Evolutionary conservation across 2,329 filamentous ascomycete genomes (phyloP).

Genomic region (Ophiostoma sp.): DNA sequence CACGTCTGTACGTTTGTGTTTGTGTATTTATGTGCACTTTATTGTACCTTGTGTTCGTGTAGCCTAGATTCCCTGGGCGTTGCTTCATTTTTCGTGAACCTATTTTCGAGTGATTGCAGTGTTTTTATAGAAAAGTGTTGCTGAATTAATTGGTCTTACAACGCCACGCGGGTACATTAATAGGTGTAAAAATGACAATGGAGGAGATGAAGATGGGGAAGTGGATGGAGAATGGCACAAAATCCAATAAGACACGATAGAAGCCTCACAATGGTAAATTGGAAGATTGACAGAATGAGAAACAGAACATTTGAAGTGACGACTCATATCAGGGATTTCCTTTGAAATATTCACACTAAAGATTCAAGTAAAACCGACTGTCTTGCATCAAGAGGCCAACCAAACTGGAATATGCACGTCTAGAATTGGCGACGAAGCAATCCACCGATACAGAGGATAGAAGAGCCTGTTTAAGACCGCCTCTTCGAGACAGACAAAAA

Average conservation of each 20-base stretch:
- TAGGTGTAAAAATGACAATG: neutral
- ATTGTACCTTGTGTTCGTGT: constrained; percentile 5
- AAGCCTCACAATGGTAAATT: neutral
- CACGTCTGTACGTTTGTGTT: neutral
- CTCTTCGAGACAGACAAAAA: neutral
- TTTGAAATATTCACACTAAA: neutral
- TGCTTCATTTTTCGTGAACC: neutral
- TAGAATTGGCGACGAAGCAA: neutral
- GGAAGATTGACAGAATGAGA: neutral
- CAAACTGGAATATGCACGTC: neutral
- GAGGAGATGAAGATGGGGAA: neutral
- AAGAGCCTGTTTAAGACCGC: neutral
- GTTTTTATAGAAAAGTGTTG: neutral
- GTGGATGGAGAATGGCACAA: neutral
- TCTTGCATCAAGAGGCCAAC: neutral
- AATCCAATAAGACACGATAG: neutral
- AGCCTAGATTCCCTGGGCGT: neutral
- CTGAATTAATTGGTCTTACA: neutral
- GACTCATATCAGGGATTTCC: neutral
- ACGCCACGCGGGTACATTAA: neutral
- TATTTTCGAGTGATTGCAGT: neutral
- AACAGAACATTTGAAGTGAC: neutral
- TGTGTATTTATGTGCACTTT: neutral
- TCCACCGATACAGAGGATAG: neutral
- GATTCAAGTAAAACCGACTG: neutral